Conservation (phyloP, 257 asterid genomes). For the Thymus mandschuricus region DNA sequence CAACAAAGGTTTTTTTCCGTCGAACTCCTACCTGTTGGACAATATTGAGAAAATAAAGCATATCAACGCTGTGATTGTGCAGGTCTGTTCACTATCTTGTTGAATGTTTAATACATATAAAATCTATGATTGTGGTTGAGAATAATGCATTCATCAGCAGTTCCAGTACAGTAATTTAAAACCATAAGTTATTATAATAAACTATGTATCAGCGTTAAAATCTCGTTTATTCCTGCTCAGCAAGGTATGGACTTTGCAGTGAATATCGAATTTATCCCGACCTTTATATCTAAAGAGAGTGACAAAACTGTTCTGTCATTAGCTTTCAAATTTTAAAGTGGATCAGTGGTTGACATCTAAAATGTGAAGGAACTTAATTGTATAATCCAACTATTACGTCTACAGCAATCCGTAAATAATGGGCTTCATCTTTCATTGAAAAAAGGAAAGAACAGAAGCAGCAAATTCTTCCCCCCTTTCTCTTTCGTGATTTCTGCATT, state of each 20-base stretch:
- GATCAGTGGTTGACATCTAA: not conserved
- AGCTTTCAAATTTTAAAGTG: not conserved
- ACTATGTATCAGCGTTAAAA: not conserved
- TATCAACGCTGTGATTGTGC: slow-evolving; percentile 80
- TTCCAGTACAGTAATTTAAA: not conserved
- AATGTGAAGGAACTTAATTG: not conserved
- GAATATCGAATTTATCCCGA: not conserved
- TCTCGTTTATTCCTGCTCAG: not conserved
- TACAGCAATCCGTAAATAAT: not conserved
- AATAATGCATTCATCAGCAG: not conserved
- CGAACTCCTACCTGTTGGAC: slow-evolving; percentile 84
- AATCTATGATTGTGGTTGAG: slow-evolving; percentile 10
- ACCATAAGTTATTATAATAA: not conserved
- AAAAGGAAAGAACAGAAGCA: not conserved
- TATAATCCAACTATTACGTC: not conserved
- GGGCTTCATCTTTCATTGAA: not conserved
- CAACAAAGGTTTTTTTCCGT: slow-evolving; percentile 82
- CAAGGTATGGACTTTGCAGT: not conserved
- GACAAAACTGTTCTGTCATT: not conserved
- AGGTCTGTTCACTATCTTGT: slow-evolving; percentile 52
- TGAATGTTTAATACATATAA: not conserved
- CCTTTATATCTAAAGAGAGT: not conserved
- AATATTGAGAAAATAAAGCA: slow-evolving; percentile 85
- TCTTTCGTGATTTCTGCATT: not conserved
- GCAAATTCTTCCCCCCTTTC: not conserved